phyloP scores from a whole-genome alignment of 2,329 filamentous ascomycete species.

The Scedosporium aurantiacum region DNA sequence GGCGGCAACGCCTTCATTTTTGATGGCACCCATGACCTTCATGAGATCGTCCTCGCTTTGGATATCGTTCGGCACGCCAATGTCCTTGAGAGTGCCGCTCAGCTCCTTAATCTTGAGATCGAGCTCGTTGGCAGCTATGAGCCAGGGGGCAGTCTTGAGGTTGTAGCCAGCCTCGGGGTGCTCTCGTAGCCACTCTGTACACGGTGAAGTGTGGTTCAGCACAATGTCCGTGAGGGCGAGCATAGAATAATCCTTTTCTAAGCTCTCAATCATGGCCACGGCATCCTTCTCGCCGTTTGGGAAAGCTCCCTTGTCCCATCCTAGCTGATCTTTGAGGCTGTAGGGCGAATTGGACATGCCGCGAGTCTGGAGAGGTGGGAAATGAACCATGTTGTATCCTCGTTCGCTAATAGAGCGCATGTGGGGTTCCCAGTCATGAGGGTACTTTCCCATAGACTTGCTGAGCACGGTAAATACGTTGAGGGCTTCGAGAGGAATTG shows the following conservation, averaged over 20 bases:
- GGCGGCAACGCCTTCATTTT: constrained; percentile 64
- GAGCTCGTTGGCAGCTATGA: constrained; percentile 52
- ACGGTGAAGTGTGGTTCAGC: constrained; percentile 94
- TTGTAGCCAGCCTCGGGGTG: constrained; percentile 97
- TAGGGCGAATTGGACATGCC: constrained; percentile 93
- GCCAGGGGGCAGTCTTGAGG: constrained; percentile 73
- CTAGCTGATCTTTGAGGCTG: constrained; percentile 86
- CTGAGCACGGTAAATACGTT: constrained; percentile 91
- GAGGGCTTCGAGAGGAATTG: constrained; percentile 73
- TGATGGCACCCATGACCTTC: constrained; percentile 73
- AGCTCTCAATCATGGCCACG: constrained; percentile 60
- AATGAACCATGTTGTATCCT: constrained; percentile 98
- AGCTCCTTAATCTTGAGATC: constrained; percentile 60
- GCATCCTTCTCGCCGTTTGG: constrained; percentile 78
- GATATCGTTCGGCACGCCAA: constrained; percentile 68
- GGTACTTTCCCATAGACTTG: constrained; percentile 95
- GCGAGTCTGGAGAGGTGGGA: constrained; percentile 83
- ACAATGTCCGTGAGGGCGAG: constrained; percentile 92
- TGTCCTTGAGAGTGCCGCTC: constrained; percentile 57
- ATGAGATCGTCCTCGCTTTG: constrained; percentile 61
- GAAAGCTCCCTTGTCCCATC: constrained; percentile 74
- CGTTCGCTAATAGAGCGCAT: constrained; percentile 77
- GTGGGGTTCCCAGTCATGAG: constrained; percentile 81
- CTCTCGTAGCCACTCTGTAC: constrained; percentile 85
- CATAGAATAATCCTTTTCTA: constrained; percentile 76